Evolutionary conservation across 331 rosid species (phyloP).

Genomic region (Phaseolus coccineus): DNA sequence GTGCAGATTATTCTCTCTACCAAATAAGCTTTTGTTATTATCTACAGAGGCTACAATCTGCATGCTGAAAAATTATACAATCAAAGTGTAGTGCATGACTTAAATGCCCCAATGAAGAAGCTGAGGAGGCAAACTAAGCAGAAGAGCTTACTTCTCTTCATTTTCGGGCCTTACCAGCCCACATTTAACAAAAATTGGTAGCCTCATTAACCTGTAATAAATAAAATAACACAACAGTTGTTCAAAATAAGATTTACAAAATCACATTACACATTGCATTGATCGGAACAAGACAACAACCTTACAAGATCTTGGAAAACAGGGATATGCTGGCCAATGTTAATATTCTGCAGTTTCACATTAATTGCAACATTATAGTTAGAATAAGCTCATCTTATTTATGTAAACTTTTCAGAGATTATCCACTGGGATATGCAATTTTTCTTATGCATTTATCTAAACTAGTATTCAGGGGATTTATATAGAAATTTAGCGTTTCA

Average conservation of each 20-base stretch:
- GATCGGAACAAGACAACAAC: constrained; percentile 32
- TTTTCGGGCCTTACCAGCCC: constrained; percentile 57
- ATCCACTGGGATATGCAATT: constrained; percentile 13
- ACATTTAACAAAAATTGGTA: constrained; percentile 51
- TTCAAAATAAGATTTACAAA: constrained; percentile 13
- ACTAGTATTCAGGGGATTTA: constrained; percentile 8
- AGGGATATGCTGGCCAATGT: constrained; percentile 62
- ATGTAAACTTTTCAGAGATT: constrained; percentile 24
- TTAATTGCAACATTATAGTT: constrained; percentile 34
- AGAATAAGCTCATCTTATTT: constrained; percentile 40
- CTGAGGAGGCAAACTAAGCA: constrained; percentile 23
- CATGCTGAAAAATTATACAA: constrained; percentile 22
- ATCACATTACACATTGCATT: constrained; percentile 8
- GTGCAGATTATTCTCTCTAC: constrained; percentile 14
- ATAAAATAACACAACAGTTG: constrained; percentile 20
- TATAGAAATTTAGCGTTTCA: constrained; percentile 27
- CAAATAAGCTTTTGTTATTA: constrained; percentile 24
- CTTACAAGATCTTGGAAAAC: constrained; percentile 67
- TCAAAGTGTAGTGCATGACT: constrained; percentile 13
- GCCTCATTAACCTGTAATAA: constrained; percentile 76
- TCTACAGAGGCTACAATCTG: constrained; percentile 28
- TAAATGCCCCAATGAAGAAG: constrained; percentile 13
- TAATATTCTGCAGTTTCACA: constrained; percentile 79
- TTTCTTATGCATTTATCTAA: constrained; percentile 16
- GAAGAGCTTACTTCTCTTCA: constrained; percentile 68